Evolutionary conservation across 345 rosid genomes (phyloP).

Genomic region (Linum trigynum): DNA sequence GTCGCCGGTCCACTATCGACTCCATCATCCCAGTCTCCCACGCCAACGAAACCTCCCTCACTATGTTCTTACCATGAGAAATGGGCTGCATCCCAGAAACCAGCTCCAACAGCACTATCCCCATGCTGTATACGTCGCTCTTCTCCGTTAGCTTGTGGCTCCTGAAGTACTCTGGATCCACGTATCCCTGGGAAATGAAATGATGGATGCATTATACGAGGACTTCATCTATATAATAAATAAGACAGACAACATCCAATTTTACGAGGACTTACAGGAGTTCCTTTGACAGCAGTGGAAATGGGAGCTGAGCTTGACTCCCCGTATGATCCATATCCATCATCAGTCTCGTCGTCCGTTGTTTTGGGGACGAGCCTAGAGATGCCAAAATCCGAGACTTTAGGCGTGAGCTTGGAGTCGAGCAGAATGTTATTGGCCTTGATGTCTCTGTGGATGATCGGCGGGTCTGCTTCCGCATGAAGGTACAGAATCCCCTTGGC

Average conservation of each 20-base stretch:
- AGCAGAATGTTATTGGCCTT: constrained; percentile 45
- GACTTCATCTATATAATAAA: too few relatives aligned
- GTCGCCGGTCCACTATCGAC: constrained; percentile 34
- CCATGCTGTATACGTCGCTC: constrained; percentile 47
- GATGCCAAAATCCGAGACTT: constrained; percentile 52
- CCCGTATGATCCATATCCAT: constrained; percentile 17
- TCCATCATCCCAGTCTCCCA: constrained; percentile 32
- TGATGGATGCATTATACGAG: too few relatives aligned
- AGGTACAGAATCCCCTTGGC: constrained; percentile 45
- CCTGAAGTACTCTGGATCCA: constrained; percentile 43
- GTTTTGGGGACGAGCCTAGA: constrained; percentile 37
- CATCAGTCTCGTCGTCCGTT: background rate
- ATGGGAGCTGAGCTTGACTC: constrained; percentile 16
- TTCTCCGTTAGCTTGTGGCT: constrained; percentile 40
- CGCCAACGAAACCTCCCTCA: constrained; percentile 35
- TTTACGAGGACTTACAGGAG: constrained; percentile 25
- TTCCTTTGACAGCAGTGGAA: constrained; percentile 41
- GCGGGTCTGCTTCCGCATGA: constrained; percentile 48
- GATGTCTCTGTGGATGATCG: constrained; percentile 42
- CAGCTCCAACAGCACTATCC: constrained; percentile 43
- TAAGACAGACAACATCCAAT: background rate
- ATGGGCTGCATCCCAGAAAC: constrained; percentile 41
- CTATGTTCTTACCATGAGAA: constrained; percentile 39
- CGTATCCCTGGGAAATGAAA: constrained; percentile 28
- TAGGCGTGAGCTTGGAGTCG: constrained; percentile 35